Conservation (phyloP, 2,329 filamentous ascomycete genomes). For the Apiospora arundinis region DNA sequence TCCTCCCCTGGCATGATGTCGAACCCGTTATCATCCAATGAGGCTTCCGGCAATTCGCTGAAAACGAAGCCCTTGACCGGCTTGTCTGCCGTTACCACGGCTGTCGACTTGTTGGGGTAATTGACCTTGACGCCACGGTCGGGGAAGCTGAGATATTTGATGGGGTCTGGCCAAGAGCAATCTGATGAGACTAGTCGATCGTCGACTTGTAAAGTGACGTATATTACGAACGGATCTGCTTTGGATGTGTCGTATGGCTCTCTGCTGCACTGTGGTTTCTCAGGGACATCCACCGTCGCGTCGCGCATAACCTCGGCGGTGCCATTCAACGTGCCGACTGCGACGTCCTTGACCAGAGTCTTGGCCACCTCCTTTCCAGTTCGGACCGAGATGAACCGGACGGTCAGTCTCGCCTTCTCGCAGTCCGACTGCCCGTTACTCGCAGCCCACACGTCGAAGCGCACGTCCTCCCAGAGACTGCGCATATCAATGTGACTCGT, state of each 20-base stretch:
- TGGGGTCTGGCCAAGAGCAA: constrained; percentile 65
- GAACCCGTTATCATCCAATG: constrained; percentile 62
- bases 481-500: constrained; percentile 48
- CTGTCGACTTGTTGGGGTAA: constrained; percentile 30
- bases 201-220: constrained; percentile 46
- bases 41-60: constrained; percentile 49
- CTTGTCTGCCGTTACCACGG: constrained; percentile 44
- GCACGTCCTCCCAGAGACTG: constrained; percentile 41
- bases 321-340: constrained; percentile 42
- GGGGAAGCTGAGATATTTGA: constrained; percentile 64
- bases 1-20: constrained; percentile 42
- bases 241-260: constrained; percentile 43
- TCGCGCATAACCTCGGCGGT: constrained; percentile 48
- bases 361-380: constrained; percentile 45
- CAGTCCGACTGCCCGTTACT: constrained; percentile 37
- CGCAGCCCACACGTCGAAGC: constrained; percentile 52
- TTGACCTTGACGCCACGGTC: constrained; percentile 48
- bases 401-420: constrained; percentile 33
- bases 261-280: constrained; percentile 25
- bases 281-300: constrained; percentile 31
- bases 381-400: constrained; percentile 50
- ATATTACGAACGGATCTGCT: constrained; percentile 54
- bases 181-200: constrained; percentile 52
- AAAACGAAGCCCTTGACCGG: constrained; percentile 65
- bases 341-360: constrained; percentile 29